Evolutionary conservation across 2,329 filamentous ascomycete species (phyloP).

Genomic region (Trichoderma sp.): DNA sequence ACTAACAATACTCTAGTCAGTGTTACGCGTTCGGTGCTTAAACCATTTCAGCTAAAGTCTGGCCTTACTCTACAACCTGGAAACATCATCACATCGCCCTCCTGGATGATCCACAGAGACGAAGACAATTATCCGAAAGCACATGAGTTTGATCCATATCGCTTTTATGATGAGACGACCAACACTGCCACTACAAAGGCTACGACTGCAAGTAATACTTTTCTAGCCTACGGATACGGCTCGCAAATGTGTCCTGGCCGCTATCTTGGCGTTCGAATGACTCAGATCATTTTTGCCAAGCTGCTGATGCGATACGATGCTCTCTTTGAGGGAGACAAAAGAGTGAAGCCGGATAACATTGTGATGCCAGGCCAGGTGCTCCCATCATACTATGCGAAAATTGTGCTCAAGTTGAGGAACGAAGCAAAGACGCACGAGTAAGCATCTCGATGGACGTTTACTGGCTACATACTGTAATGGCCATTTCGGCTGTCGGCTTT

Average conservation of each 20-base stretch:
- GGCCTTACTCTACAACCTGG: neutral
- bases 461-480: no score
- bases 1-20: slow-evolving; percentile 8
- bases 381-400: neutral
- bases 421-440: neutral
- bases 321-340: neutral
- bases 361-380: neutral
- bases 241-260: slow-evolving; percentile 18
- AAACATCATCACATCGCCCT: slow-evolving; percentile 1
- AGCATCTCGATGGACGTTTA: neutral
- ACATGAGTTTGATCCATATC: slow-evolving; percentile 17
- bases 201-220: slow-evolving; percentile 10
- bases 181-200: slow-evolving; percentile 9
- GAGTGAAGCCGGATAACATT: neutral
- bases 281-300: slow-evolving; percentile 20
- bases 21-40: slow-evolving; percentile 10
- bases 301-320: slow-evolving; percentile 15
- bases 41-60: slow-evolving; percentile 10
- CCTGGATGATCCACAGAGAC: slow-evolving; percentile 19
- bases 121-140: slow-evolving; percentile 18
- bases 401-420: neutral
- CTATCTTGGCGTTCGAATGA: slow-evolving; percentile 20
- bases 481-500: no score
- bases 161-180: slow-evolving; percentile 14
- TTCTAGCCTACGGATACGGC: slow-evolving; percentile 16